Conservation (phyloP, 2,329 filamentous ascomycete genomes). For the Stagonosporopsis tanaceti region DNA sequence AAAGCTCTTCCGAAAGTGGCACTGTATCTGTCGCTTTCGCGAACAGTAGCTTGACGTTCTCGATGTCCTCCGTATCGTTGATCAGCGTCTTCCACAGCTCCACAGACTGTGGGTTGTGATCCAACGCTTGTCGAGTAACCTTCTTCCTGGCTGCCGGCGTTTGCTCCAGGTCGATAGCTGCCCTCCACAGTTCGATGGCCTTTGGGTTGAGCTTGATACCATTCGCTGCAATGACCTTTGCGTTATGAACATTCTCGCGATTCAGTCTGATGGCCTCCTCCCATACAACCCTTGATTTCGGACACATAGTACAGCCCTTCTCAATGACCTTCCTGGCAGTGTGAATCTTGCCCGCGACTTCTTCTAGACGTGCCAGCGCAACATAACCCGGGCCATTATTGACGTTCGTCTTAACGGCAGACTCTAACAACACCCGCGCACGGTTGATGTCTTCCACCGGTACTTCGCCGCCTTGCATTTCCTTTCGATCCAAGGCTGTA, state of each 20-base stretch:
- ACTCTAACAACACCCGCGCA: constrained; percentile 90
- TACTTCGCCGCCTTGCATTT: constrained; percentile 78
- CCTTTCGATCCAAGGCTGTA: constrained; percentile 85
- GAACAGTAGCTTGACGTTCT: constrained; percentile 85
- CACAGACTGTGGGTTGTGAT: constrained; percentile 93
- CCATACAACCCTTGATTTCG: constrained; percentile 95
- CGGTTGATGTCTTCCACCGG: constrained; percentile 91
- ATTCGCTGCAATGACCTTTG: constrained; percentile 92
- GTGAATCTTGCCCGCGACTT: constrained; percentile 89
- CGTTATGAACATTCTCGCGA: constrained; percentile 77
- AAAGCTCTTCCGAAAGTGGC: constrained; percentile 90
- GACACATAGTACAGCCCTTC: constrained; percentile 87
- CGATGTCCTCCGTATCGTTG: constrained; percentile 89
- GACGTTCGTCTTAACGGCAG: constrained; percentile 95
- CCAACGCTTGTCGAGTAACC: constrained; percentile 88
- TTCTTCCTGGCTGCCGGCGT: constrained; percentile 87
- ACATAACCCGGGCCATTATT: constrained; percentile 96
- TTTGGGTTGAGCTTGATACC: constrained; percentile 91
- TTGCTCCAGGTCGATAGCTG: constrained; percentile 91
- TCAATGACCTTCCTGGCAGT: constrained; percentile 88
- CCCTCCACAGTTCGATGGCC: constrained; percentile 90
- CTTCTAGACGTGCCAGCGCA: constrained; percentile 89
- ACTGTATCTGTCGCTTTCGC: constrained; percentile 97
- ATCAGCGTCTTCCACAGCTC: constrained; percentile 98
- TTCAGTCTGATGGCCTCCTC: constrained; percentile 94